Evolutionary conservation across 2,329 filamentous ascomycete species (phyloP).

Genomic region (Phyllosticta citrichinensis): DNA sequence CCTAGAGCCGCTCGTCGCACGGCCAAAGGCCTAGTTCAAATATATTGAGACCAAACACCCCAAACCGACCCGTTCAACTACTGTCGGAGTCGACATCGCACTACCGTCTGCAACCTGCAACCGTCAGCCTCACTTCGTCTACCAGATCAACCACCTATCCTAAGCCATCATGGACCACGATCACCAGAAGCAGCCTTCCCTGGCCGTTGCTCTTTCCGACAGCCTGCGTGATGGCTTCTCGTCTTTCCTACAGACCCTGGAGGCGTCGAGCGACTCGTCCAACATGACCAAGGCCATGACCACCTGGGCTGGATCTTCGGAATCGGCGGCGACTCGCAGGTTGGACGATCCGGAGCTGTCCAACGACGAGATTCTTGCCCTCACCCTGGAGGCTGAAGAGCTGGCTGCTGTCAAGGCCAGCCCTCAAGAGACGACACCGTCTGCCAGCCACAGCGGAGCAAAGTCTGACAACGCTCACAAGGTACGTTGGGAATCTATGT

Average conservation of each 20-base stretch:
- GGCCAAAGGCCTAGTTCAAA: not conserved
- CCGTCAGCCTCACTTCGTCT: not conserved
- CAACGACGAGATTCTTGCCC: not conserved
- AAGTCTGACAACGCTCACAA: not conserved
- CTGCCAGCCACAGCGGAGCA: not conserved
- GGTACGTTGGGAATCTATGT: not conserved
- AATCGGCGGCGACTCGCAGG: not conserved
- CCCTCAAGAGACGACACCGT: not conserved
- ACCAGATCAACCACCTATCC: not conserved
- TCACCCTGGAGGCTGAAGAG: not conserved
- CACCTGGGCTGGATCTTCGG: constrained; percentile 1
- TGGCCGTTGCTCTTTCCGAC: constrained; percentile 4
- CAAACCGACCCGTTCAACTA: not conserved
- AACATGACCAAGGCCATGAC: constrained; percentile 4
- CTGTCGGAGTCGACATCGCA: not conserved
- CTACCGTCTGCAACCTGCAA: not conserved
- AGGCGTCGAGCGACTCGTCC: not conserved
- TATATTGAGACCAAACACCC: not conserved
- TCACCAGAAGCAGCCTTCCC: not conserved
- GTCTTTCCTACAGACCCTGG: constrained; percentile 3
- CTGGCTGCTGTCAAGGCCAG: not conserved
- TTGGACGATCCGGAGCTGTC: not conserved
- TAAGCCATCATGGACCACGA: constrained; percentile 2
- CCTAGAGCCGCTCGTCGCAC: not conserved
- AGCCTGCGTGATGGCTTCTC: constrained; percentile 2